Evolutionary conservation across 768 basidiomycete species (phyloP), one percentile per base, ranked within the genome.

Genomic region (Termitomyces sp.): DNA sequence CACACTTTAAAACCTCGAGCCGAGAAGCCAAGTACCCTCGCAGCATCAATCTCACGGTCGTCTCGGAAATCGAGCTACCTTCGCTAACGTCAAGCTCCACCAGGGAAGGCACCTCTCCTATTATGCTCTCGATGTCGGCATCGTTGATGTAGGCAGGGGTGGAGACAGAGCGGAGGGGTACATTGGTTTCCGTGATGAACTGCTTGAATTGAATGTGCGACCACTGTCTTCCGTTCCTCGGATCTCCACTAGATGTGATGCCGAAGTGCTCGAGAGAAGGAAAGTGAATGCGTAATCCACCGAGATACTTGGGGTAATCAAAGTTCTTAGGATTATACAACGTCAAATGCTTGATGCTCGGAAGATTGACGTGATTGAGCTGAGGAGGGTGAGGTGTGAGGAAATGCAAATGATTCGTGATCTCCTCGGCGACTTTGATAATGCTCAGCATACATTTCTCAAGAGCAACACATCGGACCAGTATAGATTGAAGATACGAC

Each of bases 271-370:
- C 55, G 4, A 62, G 35, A 8, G 30, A 30, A 12, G 61, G 53
- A 40, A 61, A 54, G 14, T 46, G 40, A 4, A 62, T 40, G 14
- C 52, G 50, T 5, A 53, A 16, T 1, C 28, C 25, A 21, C 41
- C 25, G 4, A 59, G 40, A 32, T 59, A 62, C 10, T 56, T 59
- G 32, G 12, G 6, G 34, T 56, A 62, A 32, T 62, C 48, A 27
- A 52, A 56, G 48, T 59, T 54, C 12, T 51, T 57, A 16, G 42
- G 45, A 30, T 59, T 62, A 34, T 53, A 56, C n/a, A 62, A 48
- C 34, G 58, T 59, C 11, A 62, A 32, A 19, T 34, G 32, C 2
- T 47, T 54, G 54, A 61, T 19, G 46, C 48, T 56, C 8, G 55
- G 52, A 19, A 62, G 39, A 55, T 32, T 46, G 12, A 52, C 16